Base-by-base conservation (phyloP, 192 early-diverging fungal species). In the Rhizophagus clarus region DNA sequence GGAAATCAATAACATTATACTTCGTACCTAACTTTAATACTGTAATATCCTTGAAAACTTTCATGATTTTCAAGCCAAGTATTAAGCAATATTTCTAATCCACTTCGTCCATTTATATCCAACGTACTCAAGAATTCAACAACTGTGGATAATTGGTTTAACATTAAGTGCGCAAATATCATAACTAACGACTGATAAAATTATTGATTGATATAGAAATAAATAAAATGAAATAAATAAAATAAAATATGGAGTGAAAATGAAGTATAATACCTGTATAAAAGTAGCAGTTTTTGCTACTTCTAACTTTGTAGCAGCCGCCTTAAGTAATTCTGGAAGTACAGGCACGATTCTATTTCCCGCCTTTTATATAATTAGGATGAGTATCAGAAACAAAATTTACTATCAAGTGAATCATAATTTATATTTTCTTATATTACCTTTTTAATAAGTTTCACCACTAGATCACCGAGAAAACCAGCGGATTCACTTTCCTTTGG, bases 401-500 rank as follows among this genome's bases (percentile, higher is more conserved):
- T 64, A 29, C 8, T 17, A 12, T 17, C 56, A 72, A 76, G 66
- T 34, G n/a, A 72, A 66, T 79, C 14, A 31, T 78, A 45, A 45
- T 12, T 12, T 12, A 45, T 45, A 1, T 4, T 45, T 45, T 45
- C 42, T 12, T 45, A 45, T 56, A 20, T 79, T 84, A 88, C 89
- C 83, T 96, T 97, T 83, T 94, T 90, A 77, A 97, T 93, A 64
- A 98, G 81, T 78, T 94, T 96, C 24, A 88, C 89, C 42, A 96
- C 92, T 51, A 98, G 83, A 78, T 95, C 94, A n/a, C 97, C 97
- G 29, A 98, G 91, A 88, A 97, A 83, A 1, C 94, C 90, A 0
- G 93, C 91, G 0, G 93, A 95, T 82, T 99, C 96, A 34, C 89
- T 90, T 32, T 90, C 87, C 4, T 86, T 81, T 45, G 96, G 96